phyloP scores from a whole-genome alignment of 176 grass and related monocot species.

The Chloris gayana region DNA sequence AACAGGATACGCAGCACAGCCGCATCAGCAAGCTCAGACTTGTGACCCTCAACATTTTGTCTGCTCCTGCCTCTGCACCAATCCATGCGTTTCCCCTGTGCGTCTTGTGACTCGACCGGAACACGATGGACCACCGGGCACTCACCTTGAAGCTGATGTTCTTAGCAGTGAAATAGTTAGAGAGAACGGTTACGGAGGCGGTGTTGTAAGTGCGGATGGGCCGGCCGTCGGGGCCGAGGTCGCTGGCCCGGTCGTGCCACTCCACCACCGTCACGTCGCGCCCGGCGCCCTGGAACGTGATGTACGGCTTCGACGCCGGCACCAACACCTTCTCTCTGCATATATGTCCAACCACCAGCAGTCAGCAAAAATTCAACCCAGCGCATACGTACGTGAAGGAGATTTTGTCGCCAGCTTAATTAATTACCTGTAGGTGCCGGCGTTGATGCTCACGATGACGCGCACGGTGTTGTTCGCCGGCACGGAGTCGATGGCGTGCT shows the following conservation, averaged over 20 bases:
- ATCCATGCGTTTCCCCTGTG: neutral
- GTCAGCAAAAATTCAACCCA: too few species aligned
- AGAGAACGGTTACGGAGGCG: constrained; percentile 86
- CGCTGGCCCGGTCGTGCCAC: constrained; percentile 93
- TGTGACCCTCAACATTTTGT: constrained; percentile 46
- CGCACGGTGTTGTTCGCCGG: constrained; percentile 76
- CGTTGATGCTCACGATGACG: constrained; percentile 77
- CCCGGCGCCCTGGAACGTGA: constrained; percentile 83
- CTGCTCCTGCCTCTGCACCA: constrained; percentile 25
- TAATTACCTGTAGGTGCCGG: constrained; percentile 75
- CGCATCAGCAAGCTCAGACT: neutral
- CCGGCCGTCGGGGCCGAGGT: constrained; percentile 80
- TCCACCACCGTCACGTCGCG: constrained; percentile 79
- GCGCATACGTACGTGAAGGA: too few species aligned
- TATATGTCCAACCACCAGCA: neutral
- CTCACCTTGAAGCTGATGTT: constrained; percentile 99
- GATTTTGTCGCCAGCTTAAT: neutral
- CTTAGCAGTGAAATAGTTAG: constrained; percentile 95
- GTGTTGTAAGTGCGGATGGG: constrained; percentile 96
- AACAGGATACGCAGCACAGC: neutral
- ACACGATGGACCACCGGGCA: constrained; percentile 29
- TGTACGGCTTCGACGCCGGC: constrained; percentile 84
- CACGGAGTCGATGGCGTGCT: constrained; percentile 82
- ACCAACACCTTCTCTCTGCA: constrained; percentile 92
- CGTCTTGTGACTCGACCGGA: constrained; percentile 44